Percentiles rank a stretch among this genome's conserved stretches.
Evolutionary conservation across 495 filamentous ascomycete genomes (phyloP).

Genomic region (Staphylotrichum longicolle): DNA sequence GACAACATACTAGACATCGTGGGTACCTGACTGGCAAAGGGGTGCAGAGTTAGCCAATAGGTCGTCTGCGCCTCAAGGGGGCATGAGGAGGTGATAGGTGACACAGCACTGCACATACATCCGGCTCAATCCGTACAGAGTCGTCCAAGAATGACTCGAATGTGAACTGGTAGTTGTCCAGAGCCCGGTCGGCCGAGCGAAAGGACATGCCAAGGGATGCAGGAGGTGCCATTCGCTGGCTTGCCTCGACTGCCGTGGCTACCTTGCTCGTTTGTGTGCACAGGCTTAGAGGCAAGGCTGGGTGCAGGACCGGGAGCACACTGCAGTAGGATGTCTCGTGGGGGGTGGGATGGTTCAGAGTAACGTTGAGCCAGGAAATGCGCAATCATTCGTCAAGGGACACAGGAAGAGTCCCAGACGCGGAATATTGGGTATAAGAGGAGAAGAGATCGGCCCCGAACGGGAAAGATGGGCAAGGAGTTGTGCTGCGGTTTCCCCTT

Average conservation of each 20-base stretch:
- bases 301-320: too few species aligned
- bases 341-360: too few species aligned
- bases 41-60: not conserved
- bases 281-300: too few species aligned
- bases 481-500: not conserved
- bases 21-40: conserved; percentile 6
- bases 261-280: too few species aligned
- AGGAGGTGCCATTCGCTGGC: too few species aligned
- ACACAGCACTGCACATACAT: conserved; percentile 29
- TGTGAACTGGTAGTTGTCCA: conserved; percentile 34
- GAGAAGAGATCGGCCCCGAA: not conserved
- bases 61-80: not conserved
- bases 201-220: conserved; percentile 12
- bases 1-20: conserved; percentile 24
- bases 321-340: too few species aligned
- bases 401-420: not conserved
- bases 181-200: conserved; percentile 13
- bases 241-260: too few species aligned
- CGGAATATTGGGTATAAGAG: not conserved
- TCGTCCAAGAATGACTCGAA: conserved; percentile 36
- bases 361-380: not conserved
- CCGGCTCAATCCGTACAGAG: conserved; percentile 29
- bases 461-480: not conserved
- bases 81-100: too few species aligned
- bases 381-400: not conserved